phyloP scores from a whole-genome alignment of 1,139 yeast genomes.

The Debaryomyces sp. region DNA sequence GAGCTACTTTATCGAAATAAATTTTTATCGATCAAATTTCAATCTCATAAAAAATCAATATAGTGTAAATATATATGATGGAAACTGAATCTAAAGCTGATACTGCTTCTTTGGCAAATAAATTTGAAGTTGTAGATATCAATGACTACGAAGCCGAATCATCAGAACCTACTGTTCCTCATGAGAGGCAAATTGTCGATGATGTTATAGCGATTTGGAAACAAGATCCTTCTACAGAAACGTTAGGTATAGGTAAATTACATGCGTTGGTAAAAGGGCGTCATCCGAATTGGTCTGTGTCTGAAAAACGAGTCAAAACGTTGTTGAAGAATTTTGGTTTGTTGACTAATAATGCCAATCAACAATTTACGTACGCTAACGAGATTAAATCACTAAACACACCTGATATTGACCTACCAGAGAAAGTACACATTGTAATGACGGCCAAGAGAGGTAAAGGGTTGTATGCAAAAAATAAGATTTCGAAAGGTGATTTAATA shows the following conservation, averaged over 20 bases:
- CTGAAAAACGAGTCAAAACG: constrained; percentile 58
- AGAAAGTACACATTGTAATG: constrained; percentile 43
- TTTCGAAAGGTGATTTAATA: constrained; percentile 53
- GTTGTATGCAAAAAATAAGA: constrained; percentile 44
- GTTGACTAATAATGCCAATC: constrained; percentile 31
- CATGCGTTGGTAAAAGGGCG: constrained; percentile 51
- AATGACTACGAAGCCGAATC: constrained; percentile 30
- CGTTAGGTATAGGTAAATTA: constrained; percentile 56
- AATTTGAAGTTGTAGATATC: constrained; percentile 35
- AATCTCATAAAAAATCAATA: background rate
- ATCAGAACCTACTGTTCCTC: constrained; percentile 50
- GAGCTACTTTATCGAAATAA: background rate
- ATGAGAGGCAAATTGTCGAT: constrained; percentile 64
- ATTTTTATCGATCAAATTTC: background rate
- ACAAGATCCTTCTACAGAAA: constrained; percentile 64
- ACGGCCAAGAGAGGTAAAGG: constrained; percentile 54
- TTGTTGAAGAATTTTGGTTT: constrained; percentile 60
- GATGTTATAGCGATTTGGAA: constrained; percentile 69
- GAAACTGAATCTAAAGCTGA: background rate
- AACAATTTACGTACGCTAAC: constrained; percentile 50
- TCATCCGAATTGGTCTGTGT: constrained; percentile 64
- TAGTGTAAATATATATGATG: background rate
- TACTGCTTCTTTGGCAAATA: constrained; percentile 11
- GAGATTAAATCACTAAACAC: constrained; percentile 58
- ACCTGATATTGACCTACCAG: constrained; percentile 54